Conservation (phyloP, 371 early-diverging fungal genomes). For the Mortierella sp. region DNA sequence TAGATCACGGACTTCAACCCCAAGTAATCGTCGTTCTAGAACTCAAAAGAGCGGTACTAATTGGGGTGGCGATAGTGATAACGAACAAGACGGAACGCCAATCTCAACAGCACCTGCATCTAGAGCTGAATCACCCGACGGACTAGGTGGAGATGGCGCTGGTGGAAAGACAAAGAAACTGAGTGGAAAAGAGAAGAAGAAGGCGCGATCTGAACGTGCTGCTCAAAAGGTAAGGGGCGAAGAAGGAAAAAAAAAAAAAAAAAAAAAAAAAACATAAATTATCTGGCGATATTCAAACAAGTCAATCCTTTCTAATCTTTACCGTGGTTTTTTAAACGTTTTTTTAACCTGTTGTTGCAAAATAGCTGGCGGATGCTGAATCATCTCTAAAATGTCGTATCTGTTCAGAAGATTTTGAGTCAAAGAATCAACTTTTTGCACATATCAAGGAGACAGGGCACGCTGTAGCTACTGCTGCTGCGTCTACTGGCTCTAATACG, state of each 20-base stretch:
- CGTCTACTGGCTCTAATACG: neutral
- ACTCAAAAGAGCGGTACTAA: conserved; percentile 1
- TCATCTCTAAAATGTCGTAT: conserved; percentile 70
- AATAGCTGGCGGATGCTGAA: conserved; percentile 18
- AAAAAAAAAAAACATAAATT: too few species aligned
- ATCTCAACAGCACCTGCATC: conserved; percentile 48
- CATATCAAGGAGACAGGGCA: conserved; percentile 84
- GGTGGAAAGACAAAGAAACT: conserved; percentile 61
- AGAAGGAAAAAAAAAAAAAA: too few species aligned
- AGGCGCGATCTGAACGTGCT: conserved; percentile 38
- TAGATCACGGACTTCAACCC: conserved; percentile 41
- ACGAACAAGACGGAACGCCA: conserved; percentile 35
- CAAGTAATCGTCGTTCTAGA: conserved; percentile 22
- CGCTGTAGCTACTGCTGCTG: conserved; percentile 62
- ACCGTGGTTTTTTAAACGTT: neutral
- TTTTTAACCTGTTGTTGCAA: neutral
- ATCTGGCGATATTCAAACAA: neutral
- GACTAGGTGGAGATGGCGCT: conserved; percentile 7
- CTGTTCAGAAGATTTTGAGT: conserved; percentile 69
- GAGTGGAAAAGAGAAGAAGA: conserved; percentile 64
- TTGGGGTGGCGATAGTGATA: conserved; percentile 36
- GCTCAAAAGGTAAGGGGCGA: conserved; percentile 45
- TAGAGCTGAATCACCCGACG: conserved; percentile 62
- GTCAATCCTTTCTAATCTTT: neutral
- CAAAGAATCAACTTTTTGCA: conserved; percentile 78